These are phyloP conservation scores for Chaetoceros tenuissimus DNA, from an alignment of 108 stramenopile species.

Conservation along the genomic window DNA sequence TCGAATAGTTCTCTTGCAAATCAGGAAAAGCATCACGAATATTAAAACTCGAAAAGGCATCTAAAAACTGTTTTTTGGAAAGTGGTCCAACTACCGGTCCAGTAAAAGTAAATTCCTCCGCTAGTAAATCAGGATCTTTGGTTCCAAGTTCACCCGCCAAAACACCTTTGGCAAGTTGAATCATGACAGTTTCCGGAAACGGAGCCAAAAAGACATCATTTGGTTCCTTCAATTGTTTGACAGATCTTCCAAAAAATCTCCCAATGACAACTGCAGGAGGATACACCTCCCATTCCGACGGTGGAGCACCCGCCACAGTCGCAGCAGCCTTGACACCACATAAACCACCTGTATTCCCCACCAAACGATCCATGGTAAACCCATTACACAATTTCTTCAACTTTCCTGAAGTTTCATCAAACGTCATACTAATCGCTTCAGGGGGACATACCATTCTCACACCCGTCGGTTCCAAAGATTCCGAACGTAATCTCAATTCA, in stretches of 20 bases:
- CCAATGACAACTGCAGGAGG: constrained; percentile 13
- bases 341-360: constrained; percentile 49
- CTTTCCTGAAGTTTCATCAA: constrained; percentile 23
- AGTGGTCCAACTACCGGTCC: constrained; percentile 27
- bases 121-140: constrained; percentile 32
- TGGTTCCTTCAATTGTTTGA: constrained; percentile 13
- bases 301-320: constrained; percentile 19
- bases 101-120: constrained; percentile 26
- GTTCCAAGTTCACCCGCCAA: constrained; percentile 25
- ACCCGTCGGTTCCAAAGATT: constrained; percentile 28
- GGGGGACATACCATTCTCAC: constrained; percentile 41
- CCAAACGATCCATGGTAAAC: constrained; percentile 47
- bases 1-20: constrained; percentile 11
- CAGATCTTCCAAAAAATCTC: constrained; percentile 20
- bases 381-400: constrained; percentile 37
- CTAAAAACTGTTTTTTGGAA: constrained; percentile 27
- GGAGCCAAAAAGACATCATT: constrained; percentile 28
- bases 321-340: constrained; percentile 43
- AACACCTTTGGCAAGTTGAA: constrained; percentile 50
- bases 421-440: constrained; percentile 40
- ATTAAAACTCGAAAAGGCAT: constrained; percentile 17
- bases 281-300: constrained; percentile 26
- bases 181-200: constrained; percentile 55
- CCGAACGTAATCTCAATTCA: constrained; percentile 23
- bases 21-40: constrained; percentile 34